Evolutionary conservation across 352 stramenopile genomes (phyloP), one percentile per base, ranked within the genome.

Genomic region (Phytophthora pisi): DNA sequence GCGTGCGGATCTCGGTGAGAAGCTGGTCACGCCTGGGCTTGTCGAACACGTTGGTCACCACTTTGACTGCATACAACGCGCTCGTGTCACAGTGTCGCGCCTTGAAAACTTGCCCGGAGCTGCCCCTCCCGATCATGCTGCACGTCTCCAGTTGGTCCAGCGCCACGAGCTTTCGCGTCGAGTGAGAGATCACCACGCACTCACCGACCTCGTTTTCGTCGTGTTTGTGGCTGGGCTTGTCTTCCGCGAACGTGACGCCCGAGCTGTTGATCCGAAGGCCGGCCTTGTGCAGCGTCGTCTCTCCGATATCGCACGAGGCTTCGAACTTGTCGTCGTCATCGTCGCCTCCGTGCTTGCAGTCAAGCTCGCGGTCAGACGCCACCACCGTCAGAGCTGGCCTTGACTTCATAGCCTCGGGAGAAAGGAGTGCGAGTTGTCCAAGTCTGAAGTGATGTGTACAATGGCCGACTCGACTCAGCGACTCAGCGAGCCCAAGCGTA

Each of bases 21-120:
- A 93, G 78, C 57, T 92, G 86, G 51, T 92, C 72, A 31, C 84
- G 80, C 53, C 91, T 89, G 42, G 68, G 57, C 59, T 91, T 91
- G 77, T 93, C 86, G 70, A 91, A 83, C 23, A 93, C 81, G 62
- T 92, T 92, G 49, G 84, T 86, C 16, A 89, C 72, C 26, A 92
- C 69, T 70, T 92, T 92, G 65, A 91, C 74, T 9, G 81, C 84
- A 52, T 86, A 92, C 15, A 89, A 57, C 23, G 61, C 53, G 42
- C 71, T 52, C 0, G 78, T 79, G 31, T 56, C 53, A 24, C 51
- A 71, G 61, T 92, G 82, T 2, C 59, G 58, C 7, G 84, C 79
- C 45, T 85, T 85, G 50, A 90, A 65, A 26, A 92, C 84, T 57
- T 89, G 83, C 1, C 84, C 84, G 3, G 82, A 90, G 61, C 80